These are phyloP conservation scores for Epichloe brachyelytri DNA, from an alignment of 2,329 filamentous ascomycete species.

Conservation along the genomic window DNA sequence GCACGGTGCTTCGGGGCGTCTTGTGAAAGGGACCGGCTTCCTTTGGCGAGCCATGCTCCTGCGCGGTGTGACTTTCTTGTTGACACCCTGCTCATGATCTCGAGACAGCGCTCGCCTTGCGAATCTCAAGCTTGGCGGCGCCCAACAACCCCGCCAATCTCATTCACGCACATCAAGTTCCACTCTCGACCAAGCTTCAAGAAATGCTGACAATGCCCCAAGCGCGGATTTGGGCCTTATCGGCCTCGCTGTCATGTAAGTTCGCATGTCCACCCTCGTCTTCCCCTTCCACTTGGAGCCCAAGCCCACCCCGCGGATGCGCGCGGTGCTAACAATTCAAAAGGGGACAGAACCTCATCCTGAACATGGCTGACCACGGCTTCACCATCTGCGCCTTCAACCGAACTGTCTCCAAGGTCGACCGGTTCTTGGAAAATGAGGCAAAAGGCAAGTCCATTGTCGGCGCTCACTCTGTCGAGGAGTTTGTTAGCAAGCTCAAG, in stretches of 20 bases:
- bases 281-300: not conserved
- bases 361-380: constrained; percentile 81
- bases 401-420: constrained; percentile 96
- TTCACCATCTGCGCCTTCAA: constrained; percentile 98
- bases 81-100: constrained; percentile 23
- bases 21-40: not conserved
- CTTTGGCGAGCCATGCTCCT: not conserved
- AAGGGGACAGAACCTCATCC: constrained; percentile 72
- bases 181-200: constrained; percentile 18
- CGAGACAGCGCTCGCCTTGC: constrained; percentile 57
- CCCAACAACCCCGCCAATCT: constrained; percentile 33
- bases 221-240: constrained; percentile 87
- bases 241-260: constrained; percentile 80
- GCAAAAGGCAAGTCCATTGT: constrained; percentile 92
- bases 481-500: constrained; percentile 96
- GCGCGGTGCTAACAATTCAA: constrained; percentile 1
- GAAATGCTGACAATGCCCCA: constrained; percentile 43
- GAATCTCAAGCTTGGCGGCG: constrained; percentile 56
- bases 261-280: constrained; percentile 10
- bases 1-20: not conserved
- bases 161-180: constrained; percentile 15
- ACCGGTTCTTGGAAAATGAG: constrained; percentile 82
- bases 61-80: not conserved
- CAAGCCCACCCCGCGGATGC: not conserved
- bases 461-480: constrained; percentile 84